These are phyloP conservation scores for Waltergamsia citrina DNA, from an alignment of 2,329 filamentous ascomycete genomes.

Conservation along the genomic window DNA sequence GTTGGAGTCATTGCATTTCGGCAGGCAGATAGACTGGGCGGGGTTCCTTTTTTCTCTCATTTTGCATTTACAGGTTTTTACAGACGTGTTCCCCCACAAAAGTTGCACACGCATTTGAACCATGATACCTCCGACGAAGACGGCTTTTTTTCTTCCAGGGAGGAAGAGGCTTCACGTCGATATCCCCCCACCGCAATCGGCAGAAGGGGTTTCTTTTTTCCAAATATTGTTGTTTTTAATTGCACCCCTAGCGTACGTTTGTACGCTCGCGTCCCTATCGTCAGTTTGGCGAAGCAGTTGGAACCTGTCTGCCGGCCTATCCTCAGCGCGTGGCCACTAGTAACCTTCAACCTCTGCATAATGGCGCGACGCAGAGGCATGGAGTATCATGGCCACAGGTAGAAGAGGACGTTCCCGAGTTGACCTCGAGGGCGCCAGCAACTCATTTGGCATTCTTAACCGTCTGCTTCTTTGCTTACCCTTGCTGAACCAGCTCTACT, in stretches of 20 bases:
- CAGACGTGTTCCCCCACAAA: conserved; percentile 30
- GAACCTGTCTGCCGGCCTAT: neutral
- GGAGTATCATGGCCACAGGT: too few species aligned
- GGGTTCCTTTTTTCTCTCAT: conserved; percentile 21
- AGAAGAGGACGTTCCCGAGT: too few species aligned
- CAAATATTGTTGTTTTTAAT: neutral
- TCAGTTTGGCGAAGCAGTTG: neutral
- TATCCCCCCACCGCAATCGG: too few species aligned
- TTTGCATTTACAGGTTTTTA: conserved; percentile 39
- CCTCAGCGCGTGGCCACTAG: neutral
- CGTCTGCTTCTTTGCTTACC: too few species aligned
- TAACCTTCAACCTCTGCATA: too few species aligned
- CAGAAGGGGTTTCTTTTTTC: neutral
- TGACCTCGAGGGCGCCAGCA: too few species aligned
- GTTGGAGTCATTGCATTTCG: conserved; percentile 34
- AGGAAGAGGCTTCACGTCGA: too few species aligned
- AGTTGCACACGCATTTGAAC: conserved; percentile 33
- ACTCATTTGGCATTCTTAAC: too few species aligned
- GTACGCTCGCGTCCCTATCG: neutral
- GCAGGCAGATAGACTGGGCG: conserved; percentile 39
- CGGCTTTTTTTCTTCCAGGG: neutral
- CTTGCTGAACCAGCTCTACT: too few species aligned
- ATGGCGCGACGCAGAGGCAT: too few species aligned
- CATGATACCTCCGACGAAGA: conserved; percentile 34
- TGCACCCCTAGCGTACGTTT: too few species aligned